A percentile compares a stretch with the other conserved stretches of the same genome.
phyloP scores from a whole-genome alignment of 2,329 filamentous ascomycete species.

The Ceratocystis cubensis region DNA sequence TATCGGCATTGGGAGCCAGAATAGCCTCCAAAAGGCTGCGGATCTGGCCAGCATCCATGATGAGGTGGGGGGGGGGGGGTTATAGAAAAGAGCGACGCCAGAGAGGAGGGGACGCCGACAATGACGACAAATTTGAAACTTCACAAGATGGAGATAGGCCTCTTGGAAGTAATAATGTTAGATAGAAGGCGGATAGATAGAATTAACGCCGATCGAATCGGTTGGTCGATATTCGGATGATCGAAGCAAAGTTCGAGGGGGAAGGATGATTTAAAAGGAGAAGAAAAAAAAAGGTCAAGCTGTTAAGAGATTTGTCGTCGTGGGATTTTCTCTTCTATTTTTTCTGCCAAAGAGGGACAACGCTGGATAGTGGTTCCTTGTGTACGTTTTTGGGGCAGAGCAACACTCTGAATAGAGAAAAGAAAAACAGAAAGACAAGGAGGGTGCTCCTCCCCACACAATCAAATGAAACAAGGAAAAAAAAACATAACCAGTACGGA shows the following conservation, averaged over 20 bases:
- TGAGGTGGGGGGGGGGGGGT: slow-evolving; percentile 24
- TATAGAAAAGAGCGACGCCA: slow-evolving; percentile 1
- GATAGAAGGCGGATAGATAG: neutral
- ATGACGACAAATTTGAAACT: neutral
- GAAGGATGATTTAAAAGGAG: slow-evolving; percentile 9
- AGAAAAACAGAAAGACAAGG: neutral
- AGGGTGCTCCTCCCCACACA: too few species aligned
- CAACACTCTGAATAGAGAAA: neutral
- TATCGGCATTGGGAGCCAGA: slow-evolving; percentile 61
- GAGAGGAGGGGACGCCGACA: slow-evolving; percentile 2
- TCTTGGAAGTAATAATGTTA: neutral
- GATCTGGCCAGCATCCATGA: slow-evolving; percentile 64
- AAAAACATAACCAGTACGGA: slow-evolving; percentile 1
- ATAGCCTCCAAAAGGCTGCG: slow-evolving; percentile 66
- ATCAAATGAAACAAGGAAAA: neutral
- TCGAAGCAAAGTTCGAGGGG: slow-evolving; percentile 10
- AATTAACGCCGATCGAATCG: slow-evolving; percentile 15
- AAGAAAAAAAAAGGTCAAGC: slow-evolving; percentile 18
- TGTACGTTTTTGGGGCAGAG: slow-evolving; percentile 5
- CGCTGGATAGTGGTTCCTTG: slow-evolving; percentile 17
- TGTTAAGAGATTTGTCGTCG: slow-evolving; percentile 13
- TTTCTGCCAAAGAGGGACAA: slow-evolving; percentile 13
- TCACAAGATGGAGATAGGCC: neutral
- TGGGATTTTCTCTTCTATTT: slow-evolving; percentile 18
- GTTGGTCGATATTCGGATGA: neutral